A percentile compares a stretch with the other conserved stretches of the same genome.
Conservation (phyloP, 208 protist species). For the Crithidia bombi region DNA sequence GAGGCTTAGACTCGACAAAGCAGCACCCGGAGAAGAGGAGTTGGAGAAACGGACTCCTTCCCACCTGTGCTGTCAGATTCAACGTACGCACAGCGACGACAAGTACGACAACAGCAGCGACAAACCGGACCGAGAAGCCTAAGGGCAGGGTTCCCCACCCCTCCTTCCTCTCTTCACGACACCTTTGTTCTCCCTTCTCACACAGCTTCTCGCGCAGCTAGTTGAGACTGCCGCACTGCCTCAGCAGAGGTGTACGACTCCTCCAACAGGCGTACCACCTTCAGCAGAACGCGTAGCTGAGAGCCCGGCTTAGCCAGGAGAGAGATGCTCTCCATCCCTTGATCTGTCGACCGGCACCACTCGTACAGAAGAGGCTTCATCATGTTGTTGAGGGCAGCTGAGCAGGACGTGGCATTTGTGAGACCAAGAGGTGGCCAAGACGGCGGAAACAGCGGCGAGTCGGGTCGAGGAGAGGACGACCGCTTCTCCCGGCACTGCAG, state of each 20-base stretch:
- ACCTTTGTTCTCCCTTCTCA: neutral
- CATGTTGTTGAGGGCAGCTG: conserved; percentile 18
- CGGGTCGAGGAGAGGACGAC: neutral
- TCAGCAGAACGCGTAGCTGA: conserved; percentile 15
- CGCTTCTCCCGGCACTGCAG: conserved; percentile 4
- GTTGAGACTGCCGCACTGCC: conserved; percentile 16
- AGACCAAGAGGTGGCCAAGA: neutral
- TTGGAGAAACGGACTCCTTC: no score
- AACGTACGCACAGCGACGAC: no score
- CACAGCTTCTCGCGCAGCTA: neutral
- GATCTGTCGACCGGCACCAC: conserved; percentile 22
- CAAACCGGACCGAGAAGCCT: no score
- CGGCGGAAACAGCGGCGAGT: neutral
- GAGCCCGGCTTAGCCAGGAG: conserved; percentile 4
- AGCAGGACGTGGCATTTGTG: conserved; percentile 9
- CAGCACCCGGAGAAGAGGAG: no score
- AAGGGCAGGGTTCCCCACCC: no score
- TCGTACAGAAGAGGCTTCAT: conserved; percentile 34
- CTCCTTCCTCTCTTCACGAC: neutral
- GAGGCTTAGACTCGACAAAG: no score
- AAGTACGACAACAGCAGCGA: no score
- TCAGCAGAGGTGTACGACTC: conserved; percentile 26
- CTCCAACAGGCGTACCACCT: conserved; percentile 28
- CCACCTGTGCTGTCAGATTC: no score
- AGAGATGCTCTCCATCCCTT: conserved; percentile 4